phyloP scores from a whole-genome alignment of 2,329 filamentous ascomycete species.

The Amauroascus niger region DNA sequence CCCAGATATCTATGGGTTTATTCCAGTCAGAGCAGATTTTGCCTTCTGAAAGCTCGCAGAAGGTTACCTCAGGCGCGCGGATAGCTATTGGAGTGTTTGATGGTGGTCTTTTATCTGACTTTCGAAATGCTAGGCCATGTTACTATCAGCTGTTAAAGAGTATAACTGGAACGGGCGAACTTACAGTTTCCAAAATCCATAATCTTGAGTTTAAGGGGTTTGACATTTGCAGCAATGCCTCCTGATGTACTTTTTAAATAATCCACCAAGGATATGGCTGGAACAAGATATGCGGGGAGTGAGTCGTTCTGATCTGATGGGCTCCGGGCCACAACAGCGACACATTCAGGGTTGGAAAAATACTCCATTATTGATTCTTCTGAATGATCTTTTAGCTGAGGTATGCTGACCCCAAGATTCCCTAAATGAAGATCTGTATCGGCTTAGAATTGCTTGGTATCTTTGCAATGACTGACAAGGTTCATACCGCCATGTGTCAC shows the following conservation, averaged over 20 bases:
- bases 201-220: slow-evolving; percentile 1
- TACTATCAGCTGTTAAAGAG: background rate
- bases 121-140: background rate
- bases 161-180: background rate
- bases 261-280: background rate
- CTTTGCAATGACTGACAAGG: background rate
- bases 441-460: background rate
- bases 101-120: slow-evolving; percentile 2
- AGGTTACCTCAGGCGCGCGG: slow-evolving; percentile 4
- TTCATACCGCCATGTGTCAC: slow-evolving; percentile 16
- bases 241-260: background rate
- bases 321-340: background rate
- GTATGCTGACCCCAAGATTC: background rate
- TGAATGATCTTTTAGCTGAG: background rate
- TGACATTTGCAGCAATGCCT: background rate
- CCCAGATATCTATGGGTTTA: background rate
- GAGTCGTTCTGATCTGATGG: background rate
- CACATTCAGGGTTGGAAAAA: background rate
- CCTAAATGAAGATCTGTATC: background rate
- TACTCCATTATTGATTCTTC: background rate
- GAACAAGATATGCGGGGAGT: background rate
- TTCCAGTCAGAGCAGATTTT: background rate
- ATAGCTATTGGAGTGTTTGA: background rate
- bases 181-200: slow-evolving; percentile 7
- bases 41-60: slow-evolving; percentile 1